Conservation (phyloP, 495 filamentous ascomycete genomes). For the Neurospora sp. region DNA sequence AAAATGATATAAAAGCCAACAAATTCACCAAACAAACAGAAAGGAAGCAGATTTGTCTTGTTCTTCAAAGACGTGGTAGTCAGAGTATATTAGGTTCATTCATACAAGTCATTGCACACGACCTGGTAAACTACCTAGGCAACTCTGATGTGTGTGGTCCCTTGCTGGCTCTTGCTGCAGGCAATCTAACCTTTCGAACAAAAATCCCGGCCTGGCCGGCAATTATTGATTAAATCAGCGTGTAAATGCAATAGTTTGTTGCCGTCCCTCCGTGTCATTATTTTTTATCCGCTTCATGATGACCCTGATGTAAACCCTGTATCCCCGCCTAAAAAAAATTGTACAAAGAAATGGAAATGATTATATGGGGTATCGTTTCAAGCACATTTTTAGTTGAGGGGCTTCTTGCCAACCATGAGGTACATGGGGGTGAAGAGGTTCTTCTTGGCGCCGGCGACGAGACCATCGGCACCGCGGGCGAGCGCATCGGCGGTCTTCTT, state of each 20-base stretch:
- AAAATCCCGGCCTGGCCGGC: conserved; percentile 1
- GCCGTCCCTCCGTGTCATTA: background rate
- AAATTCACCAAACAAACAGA: background rate
- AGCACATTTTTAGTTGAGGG: conserved; percentile 29
- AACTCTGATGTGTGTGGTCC: background rate
- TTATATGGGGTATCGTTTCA: background rate
- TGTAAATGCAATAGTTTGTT: conserved; percentile 5
- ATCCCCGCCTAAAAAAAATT: conserved; percentile 6
- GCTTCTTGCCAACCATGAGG: conserved; percentile 93
- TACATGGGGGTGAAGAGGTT: conserved; percentile 99
- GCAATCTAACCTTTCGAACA: background rate
- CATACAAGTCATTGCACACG: background rate
- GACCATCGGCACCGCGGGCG: conserved; percentile 69
- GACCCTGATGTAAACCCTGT: conserved; percentile 3
- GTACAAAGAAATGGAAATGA: conserved; percentile 6
- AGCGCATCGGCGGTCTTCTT: conserved; percentile 93
- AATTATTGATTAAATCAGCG: conserved; percentile 10
- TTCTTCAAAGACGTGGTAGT: background rate
- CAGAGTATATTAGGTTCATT: background rate
- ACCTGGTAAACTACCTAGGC: background rate
- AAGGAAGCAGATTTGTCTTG: background rate
- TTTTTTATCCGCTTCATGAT: conserved; percentile 15
- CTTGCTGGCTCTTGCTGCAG: background rate
- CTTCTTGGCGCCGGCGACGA: conserved; percentile 84
- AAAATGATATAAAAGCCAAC: background rate